Conservation (phyloP, 768 basidiomycete genomes). For the Gloeostereum incarnatum region DNA sequence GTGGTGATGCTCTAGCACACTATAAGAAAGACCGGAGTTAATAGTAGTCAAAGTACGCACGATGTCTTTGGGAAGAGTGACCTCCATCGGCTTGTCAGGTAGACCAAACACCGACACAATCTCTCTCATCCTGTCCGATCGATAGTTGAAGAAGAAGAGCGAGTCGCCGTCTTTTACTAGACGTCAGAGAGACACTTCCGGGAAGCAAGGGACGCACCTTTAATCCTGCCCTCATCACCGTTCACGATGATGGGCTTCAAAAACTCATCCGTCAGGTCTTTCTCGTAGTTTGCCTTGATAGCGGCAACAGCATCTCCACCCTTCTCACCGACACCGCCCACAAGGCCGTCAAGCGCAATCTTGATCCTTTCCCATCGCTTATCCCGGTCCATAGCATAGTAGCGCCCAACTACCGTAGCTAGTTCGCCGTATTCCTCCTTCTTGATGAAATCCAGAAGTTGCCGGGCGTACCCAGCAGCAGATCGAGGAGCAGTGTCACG, state of each 20-base stretch:
- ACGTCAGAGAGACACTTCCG: neutral
- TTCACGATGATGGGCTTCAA: conserved; percentile 90
- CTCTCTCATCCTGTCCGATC: conserved; percentile 94
- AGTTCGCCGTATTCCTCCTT: conserved; percentile 75
- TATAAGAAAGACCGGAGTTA: neutral
- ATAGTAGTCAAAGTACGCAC: conserved; percentile 29
- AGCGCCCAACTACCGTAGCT: conserved; percentile 80
- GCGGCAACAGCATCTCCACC: conserved; percentile 41
- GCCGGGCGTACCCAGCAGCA: conserved; percentile 64
- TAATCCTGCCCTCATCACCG: conserved; percentile 68
- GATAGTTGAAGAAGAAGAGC: conserved; percentile 95
- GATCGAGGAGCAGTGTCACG: conserved; percentile 90
- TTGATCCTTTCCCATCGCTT: conserved; percentile 95
- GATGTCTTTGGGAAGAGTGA: conserved; percentile 71
- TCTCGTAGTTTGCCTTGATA: conserved; percentile 67
- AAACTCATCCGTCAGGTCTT: conserved; percentile 91
- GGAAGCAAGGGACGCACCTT: conserved; percentile 38
- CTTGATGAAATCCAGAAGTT: conserved; percentile 69
- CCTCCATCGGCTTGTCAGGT: conserved; percentile 78
- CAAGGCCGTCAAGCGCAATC: conserved; percentile 79
- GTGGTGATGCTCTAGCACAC: conserved; percentile 67
- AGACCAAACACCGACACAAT: conserved; percentile 74
- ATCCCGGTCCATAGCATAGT: conserved; percentile 97
- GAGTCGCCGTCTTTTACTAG: conserved; percentile 64
- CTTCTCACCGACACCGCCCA: conserved; percentile 56